These are phyloP conservation scores for Laguncularia racemosa DNA, from an alignment of 345 rosid species.

Conservation along the genomic window DNA sequence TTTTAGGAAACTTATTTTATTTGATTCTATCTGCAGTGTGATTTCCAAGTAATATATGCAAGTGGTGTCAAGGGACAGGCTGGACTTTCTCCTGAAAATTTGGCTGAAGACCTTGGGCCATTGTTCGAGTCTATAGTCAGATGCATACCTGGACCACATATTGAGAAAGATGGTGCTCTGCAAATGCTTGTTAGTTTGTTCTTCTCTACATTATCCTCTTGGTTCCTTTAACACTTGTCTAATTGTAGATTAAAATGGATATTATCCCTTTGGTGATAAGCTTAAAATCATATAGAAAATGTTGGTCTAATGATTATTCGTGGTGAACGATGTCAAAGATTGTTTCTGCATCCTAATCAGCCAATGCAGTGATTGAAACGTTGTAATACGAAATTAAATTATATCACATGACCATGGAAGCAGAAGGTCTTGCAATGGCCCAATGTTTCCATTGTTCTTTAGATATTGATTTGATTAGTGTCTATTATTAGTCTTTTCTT, in stretches of 20 bases:
- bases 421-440: too few species aligned
- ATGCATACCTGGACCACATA: slow-evolving; percentile 94
- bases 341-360: too few species aligned
- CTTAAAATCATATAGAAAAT: too few species aligned
- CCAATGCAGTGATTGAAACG: too few species aligned
- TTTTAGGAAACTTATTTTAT: slow-evolving; percentile 2
- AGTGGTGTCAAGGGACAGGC: slow-evolving; percentile 94
- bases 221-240: neutral
- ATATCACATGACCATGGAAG: too few species aligned
- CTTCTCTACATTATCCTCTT: slow-evolving; percentile 20
- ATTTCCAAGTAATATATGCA: slow-evolving; percentile 93
- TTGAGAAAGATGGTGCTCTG: slow-evolving; percentile 86
- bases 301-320: too few species aligned
- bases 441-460: neutral
- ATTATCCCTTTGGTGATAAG: too few species aligned
- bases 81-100: slow-evolving; percentile 76
- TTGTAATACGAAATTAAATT: too few species aligned
- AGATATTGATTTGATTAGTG: neutral
- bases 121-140: slow-evolving; percentile 83
- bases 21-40: slow-evolving; percentile 53
- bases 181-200: slow-evolving; percentile 94
- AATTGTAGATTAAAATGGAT: too few species aligned
- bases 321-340: too few species aligned
- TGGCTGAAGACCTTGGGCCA: slow-evolving; percentile 90
- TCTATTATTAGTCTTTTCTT: neutral